Evolutionary conservation across 2,329 filamentous ascomycete species (phyloP).

Genomic region (Peltaster fructicola): DNA sequence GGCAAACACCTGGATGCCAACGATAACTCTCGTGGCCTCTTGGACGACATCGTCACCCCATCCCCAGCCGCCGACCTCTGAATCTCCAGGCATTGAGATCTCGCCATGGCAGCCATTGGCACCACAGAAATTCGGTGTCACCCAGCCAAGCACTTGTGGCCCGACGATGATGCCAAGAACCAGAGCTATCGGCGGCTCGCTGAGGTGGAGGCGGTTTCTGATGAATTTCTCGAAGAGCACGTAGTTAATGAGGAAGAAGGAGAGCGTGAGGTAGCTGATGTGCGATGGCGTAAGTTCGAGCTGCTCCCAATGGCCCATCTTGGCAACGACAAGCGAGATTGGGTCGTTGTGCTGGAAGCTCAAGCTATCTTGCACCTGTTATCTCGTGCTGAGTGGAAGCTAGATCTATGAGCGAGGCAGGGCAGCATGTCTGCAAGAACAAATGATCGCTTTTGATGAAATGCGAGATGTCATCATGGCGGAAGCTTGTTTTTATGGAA

Average conservation of each 20-base stretch:
- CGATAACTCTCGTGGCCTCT: conserved; percentile 26
- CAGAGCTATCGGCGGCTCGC: conserved; percentile 31
- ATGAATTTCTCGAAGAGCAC: conserved; percentile 29
- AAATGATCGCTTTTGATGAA: too few species aligned
- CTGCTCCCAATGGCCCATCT: conserved; percentile 29
- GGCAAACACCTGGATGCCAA: conserved; percentile 26
- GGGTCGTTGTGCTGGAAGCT: too few species aligned
- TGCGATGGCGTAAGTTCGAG: conserved; percentile 30
- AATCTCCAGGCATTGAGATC: conserved; percentile 3
- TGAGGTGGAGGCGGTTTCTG: conserved; percentile 30
- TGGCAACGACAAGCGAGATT: too few species aligned
- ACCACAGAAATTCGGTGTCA: conserved; percentile 24
- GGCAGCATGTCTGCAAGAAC: too few species aligned
- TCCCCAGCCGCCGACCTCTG: conserved; percentile 21
- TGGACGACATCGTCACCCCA: conserved; percentile 26
- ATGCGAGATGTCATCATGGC: too few species aligned
- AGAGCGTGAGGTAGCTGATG: conserved; percentile 27
- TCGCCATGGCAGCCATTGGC: conserved; percentile 9
- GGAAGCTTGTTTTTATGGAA: too few species aligned
- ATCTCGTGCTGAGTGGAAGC: too few species aligned
- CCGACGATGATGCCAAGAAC: conserved; percentile 28
- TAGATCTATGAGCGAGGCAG: too few species aligned
- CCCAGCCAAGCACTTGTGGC: conserved; percentile 21
- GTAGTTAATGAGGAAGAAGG: conserved; percentile 28
- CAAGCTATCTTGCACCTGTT: too few species aligned